Evolutionary conservation across 1,139 yeast species (phyloP).

Genomic region (Yamadazyma diddensiae): DNA sequence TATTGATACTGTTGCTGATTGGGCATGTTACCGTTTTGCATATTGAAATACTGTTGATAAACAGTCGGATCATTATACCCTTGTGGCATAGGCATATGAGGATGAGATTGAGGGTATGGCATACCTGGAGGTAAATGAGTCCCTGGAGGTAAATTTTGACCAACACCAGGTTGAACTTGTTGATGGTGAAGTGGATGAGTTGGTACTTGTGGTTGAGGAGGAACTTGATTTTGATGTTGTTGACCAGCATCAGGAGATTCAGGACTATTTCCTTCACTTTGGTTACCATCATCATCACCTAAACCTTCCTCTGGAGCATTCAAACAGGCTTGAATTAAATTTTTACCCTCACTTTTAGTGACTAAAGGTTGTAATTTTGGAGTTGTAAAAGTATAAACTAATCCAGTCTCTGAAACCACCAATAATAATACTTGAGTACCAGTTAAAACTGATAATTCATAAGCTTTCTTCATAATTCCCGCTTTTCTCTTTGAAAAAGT

Average conservation of each 20-base stretch:
- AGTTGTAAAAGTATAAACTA: slow-evolving; percentile 97
- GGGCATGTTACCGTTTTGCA: slow-evolving; percentile 47
- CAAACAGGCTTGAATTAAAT: slow-evolving; percentile 92
- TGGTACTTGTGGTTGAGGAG: slow-evolving; percentile 28
- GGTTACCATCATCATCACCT: slow-evolving; percentile 63
- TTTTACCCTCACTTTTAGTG: slow-evolving; percentile 95
- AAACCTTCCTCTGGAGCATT: slow-evolving; percentile 81
- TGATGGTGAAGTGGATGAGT: slow-evolving; percentile 23
- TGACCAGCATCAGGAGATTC: slow-evolving; percentile 39
- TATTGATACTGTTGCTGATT: slow-evolving; percentile 41
- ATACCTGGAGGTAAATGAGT: slow-evolving; percentile 45
- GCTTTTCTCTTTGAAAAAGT: slow-evolving; percentile 97
- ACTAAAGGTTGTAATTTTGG: slow-evolving; percentile 97
- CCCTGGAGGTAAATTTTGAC: slow-evolving; percentile 39
- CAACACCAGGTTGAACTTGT: slow-evolving; percentile 23
- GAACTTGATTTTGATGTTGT: slow-evolving; percentile 27
- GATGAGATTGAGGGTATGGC: slow-evolving; percentile 35
- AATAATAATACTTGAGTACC: slow-evolving; percentile 93
- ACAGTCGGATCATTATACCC: slow-evolving; percentile 38
- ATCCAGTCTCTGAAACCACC: slow-evolving; percentile 95
- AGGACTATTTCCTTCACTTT: slow-evolving; percentile 50
- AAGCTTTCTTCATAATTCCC: slow-evolving; percentile 98
- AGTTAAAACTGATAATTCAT: slow-evolving; percentile 90
- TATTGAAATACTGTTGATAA: slow-evolving; percentile 59
- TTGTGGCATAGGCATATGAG: slow-evolving; percentile 36